phyloP scores from a whole-genome alignment of 495 filamentous ascomycete genomes.

The Polyplosphaeria fusca region DNA sequence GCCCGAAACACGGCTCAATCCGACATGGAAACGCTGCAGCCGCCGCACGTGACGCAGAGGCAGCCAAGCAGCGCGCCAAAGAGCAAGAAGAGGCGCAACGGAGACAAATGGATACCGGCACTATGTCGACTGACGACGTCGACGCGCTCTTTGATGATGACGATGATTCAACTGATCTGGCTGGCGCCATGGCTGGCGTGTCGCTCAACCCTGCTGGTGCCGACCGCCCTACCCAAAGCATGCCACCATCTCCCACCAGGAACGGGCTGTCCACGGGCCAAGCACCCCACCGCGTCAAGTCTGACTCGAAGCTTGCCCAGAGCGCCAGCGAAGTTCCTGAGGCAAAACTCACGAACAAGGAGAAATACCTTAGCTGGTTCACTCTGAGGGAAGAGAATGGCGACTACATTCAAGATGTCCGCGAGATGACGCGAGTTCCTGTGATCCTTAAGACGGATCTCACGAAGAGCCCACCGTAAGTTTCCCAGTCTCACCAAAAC shows the following conservation, averaged over 20 bases:
- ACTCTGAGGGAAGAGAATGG: constrained; percentile 86
- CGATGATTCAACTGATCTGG: constrained; percentile 74
- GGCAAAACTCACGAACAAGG: constrained; percentile 81
- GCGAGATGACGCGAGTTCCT: constrained; percentile 93
- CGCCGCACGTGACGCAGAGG: constrained; percentile 74
- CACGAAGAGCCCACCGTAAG: constrained; percentile 97
- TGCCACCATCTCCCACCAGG: constrained; percentile 85
- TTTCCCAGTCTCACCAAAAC: constrained; percentile 32
- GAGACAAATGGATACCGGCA: constrained; percentile 88
- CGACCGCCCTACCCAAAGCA: constrained; percentile 85
- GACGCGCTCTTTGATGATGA: constrained; percentile 94
- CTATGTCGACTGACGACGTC: constrained; percentile 82
- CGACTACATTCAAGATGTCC: constrained; percentile 96
- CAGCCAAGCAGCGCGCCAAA: constrained; percentile 70
- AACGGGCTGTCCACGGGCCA: constrained; percentile 64
- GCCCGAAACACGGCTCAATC: constrained; percentile 71
- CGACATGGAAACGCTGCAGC: constrained; percentile 70
- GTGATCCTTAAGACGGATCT: constrained; percentile 98
- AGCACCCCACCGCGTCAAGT: constrained; percentile 80
- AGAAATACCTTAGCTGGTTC: constrained; percentile 91
- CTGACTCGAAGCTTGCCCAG: constrained; percentile 84
- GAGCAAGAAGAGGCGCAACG: constrained; percentile 84
- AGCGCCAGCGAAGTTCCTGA: constrained; percentile 67
- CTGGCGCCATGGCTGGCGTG: constrained; percentile 79
- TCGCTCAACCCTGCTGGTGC: constrained; percentile 63